Percentiles rank a stretch among this genome's conserved stretches.
Evolutionary conservation across 2,329 filamentous ascomycete species (phyloP).

Genomic region (Fusarium lateritium): DNA sequence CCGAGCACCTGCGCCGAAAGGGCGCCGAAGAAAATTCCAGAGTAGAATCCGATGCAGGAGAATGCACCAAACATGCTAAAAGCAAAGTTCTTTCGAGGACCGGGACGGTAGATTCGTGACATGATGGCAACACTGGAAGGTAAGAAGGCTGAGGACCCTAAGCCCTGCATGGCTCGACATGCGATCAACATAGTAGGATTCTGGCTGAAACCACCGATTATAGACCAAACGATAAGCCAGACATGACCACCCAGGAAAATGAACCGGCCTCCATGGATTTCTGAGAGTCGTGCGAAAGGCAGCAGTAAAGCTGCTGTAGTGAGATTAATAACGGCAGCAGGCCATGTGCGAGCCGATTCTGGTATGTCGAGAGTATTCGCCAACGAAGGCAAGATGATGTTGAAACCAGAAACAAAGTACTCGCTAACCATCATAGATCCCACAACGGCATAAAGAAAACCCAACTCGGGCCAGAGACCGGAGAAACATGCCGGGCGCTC

Average conservation of each 20-base stretch:
- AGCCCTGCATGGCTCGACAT: slow-evolving; percentile 80
- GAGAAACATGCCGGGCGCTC: slow-evolving; percentile 71
- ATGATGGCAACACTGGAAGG: slow-evolving; percentile 81
- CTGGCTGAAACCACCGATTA: slow-evolving; percentile 77
- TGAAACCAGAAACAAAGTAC: slow-evolving; percentile 84
- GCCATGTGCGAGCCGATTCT: slow-evolving; percentile 73
- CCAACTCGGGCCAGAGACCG: slow-evolving; percentile 68
- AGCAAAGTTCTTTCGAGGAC: slow-evolving; percentile 79
- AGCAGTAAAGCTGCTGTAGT: slow-evolving; percentile 72
- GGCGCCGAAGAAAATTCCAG: slow-evolving; percentile 78
- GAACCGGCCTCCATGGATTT: slow-evolving; percentile 73
- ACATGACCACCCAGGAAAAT: slow-evolving; percentile 72
- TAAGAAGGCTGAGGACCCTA: slow-evolving; percentile 78
- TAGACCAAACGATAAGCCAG: slow-evolving; percentile 78
- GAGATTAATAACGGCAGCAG: slow-evolving; percentile 72
- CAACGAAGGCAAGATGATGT: slow-evolving; percentile 78
- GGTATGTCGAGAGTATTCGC: slow-evolving; percentile 75
- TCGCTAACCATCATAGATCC: slow-evolving; percentile 77
- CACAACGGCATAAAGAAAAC: slow-evolving; percentile 74
- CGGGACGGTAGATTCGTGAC: slow-evolving; percentile 77
- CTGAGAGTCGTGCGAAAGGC: slow-evolving; percentile 71
- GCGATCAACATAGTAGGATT: slow-evolving; percentile 78
- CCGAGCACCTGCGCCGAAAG: slow-evolving; percentile 70
- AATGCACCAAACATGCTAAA: slow-evolving; percentile 72
- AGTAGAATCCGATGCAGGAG: slow-evolving; percentile 71